Conservation (phyloP, 495 filamentous ascomycete species). For the Tuber melanosporum region DNA sequence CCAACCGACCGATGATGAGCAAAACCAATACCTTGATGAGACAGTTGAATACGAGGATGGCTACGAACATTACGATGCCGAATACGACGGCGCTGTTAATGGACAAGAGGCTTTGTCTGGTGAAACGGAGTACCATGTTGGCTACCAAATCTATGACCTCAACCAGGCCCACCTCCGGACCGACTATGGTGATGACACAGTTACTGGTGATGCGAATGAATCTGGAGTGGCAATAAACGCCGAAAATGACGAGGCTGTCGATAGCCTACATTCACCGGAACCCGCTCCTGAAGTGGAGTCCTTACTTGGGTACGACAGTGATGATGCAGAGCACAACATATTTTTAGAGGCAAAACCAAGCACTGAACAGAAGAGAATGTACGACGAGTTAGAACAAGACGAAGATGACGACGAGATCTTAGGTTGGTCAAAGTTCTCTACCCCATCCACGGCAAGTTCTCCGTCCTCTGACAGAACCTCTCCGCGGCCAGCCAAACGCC, state of each 20-base stretch:
- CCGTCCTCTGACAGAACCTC: slow-evolving; percentile 4
- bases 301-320: slow-evolving; percentile 33
- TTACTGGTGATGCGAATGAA: slow-evolving; percentile 19
- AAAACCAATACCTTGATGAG: slow-evolving; percentile 24
- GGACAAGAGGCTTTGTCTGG: slow-evolving; percentile 25
- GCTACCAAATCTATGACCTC: slow-evolving; percentile 24
- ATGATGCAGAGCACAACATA: slow-evolving; percentile 20
- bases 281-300: slow-evolving; percentile 25
- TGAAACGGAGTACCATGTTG: slow-evolving; percentile 20
- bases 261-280: slow-evolving; percentile 16
- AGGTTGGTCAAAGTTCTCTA: slow-evolving; percentile 4
- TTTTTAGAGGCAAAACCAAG: slow-evolving; percentile 17
- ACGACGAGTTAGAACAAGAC: slow-evolving; percentile 15
- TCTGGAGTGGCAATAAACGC: slow-evolving; percentile 16
- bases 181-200: slow-evolving; percentile 21
- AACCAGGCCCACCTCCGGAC: slow-evolving; percentile 20
- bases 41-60: slow-evolving; percentile 8
- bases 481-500: not conserved
- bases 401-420: slow-evolving; percentile 13
- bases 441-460: not conserved
- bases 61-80: slow-evolving; percentile 26
- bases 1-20: slow-evolving; percentile 24
- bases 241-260: slow-evolving; percentile 15
- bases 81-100: slow-evolving; percentile 8
- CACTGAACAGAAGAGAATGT: slow-evolving; percentile 32